Evolutionary conservation across 805 yeast species (phyloP).

Genomic region (Saturnispora dispora): DNA sequence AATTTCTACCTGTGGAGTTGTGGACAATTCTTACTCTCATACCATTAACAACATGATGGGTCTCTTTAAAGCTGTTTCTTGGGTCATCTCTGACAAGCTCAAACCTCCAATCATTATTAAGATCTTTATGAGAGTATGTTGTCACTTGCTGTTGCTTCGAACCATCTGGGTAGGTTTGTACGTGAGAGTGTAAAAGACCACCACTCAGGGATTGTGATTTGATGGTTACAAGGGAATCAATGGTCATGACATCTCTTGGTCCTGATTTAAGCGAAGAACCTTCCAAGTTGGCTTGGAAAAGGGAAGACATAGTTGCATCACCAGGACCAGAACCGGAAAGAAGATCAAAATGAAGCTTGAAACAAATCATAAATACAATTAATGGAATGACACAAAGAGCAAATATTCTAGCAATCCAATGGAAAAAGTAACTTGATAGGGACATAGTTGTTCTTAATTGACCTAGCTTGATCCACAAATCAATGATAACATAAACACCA

Average conservation of each 20-base stretch:
- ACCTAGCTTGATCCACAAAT: constrained; percentile 85
- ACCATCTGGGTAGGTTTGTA: constrained; percentile 80
- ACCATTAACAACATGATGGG: constrained; percentile 45
- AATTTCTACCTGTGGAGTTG: constrained; percentile 55
- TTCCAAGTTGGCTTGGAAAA: constrained; percentile 69
- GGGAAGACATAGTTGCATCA: constrained; percentile 51
- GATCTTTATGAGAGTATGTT: constrained; percentile 81
- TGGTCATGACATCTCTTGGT: constrained; percentile 54
- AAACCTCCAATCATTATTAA: constrained; percentile 74
- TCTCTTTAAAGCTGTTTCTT: constrained; percentile 25
- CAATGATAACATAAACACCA: constrained; percentile 84
- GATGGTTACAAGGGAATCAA: constrained; percentile 49
- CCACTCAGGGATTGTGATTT: constrained; percentile 66
- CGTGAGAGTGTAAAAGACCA: constrained; percentile 80
- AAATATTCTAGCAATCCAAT: constrained; percentile 65
- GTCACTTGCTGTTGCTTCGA: constrained; percentile 92
- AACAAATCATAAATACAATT: constrained; percentile 56
- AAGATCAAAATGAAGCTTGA: constrained; percentile 72
- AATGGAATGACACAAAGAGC: constrained; percentile 67
- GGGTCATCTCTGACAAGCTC: constrained; percentile 46
- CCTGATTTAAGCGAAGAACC: constrained; percentile 56
- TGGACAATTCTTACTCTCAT: constrained; percentile 67
- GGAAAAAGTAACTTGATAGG: constrained; percentile 34
- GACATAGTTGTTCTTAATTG: constrained; percentile 35
- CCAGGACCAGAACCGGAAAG: constrained; percentile 84